A percentile compares a stretch with the other conserved stretches of the same genome.
These are phyloP conservation scores for Nothophytophthora sp. DNA, from an alignment of 352 stramenopile genomes.

Conservation along the genomic window DNA sequence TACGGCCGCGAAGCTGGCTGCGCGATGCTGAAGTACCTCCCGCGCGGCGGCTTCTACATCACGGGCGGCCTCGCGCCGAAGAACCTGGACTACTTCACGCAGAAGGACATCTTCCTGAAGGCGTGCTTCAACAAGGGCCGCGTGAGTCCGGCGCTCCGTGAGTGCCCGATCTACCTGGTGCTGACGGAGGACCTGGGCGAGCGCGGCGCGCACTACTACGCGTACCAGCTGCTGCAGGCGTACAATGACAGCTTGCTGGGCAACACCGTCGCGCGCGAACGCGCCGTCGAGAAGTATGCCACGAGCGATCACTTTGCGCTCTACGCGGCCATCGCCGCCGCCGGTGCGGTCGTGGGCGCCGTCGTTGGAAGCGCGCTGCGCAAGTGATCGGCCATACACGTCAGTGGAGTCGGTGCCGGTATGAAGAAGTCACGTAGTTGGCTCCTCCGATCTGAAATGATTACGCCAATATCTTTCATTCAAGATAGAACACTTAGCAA, in stretches of 20 bases:
- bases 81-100: constrained; percentile 94
- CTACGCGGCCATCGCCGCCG: constrained; percentile 43
- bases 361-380: constrained; percentile 20
- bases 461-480: no score
- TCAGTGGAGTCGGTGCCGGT: no score
- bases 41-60: constrained; percentile 96
- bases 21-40: constrained; percentile 95
- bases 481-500: no score
- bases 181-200: constrained; percentile 85
- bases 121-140: constrained; percentile 82
- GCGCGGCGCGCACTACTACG: constrained; percentile 88
- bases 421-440: no score
- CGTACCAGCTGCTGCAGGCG: constrained; percentile 73
- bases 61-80: constrained; percentile 97
- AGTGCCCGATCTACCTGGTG: constrained; percentile 81
- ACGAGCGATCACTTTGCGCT: constrained; percentile 40
- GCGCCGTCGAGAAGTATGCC: constrained; percentile 35
- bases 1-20: constrained; percentile 96
- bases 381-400: no score
- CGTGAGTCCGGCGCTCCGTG: constrained; percentile 61
- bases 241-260: constrained; percentile 51
- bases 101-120: constrained; percentile 78
- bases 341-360: constrained; percentile 33
- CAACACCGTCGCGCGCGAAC: constrained; percentile 26
- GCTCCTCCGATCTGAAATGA: no score